Conservation (phyloP, 306 rosid genomes). For the Medicago truncatula region MtrunA17r5.0-ANR NC_053049.1:40105501-40106000, state of each 20-base stretch:
- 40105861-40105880: neutral
- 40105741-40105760: neutral
- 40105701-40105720: neutral
- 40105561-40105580: too few relatives aligned
- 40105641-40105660: too few relatives aligned
- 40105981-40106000: slow-evolving; percentile 65
- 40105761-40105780: neutral
- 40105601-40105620: too few relatives aligned
- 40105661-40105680: neutral
- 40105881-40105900: neutral
- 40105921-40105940: slow-evolving; percentile 44
- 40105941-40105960: slow-evolving; percentile 28
- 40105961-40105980: slow-evolving; percentile 43
- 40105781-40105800: neutral
- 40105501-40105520: too few relatives aligned
- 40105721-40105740: neutral
- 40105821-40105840: too few relatives aligned
- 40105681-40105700: neutral
- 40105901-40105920: neutral
- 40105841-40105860: neutral
- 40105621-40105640: too few relatives aligned
- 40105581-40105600: too few relatives aligned
- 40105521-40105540: too few relatives aligned
- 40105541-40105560: too few relatives aligned
- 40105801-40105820: neutral